Conservation (phyloP, 768 basidiomycete species). For the Leccinellum rugosiceps region DNA sequence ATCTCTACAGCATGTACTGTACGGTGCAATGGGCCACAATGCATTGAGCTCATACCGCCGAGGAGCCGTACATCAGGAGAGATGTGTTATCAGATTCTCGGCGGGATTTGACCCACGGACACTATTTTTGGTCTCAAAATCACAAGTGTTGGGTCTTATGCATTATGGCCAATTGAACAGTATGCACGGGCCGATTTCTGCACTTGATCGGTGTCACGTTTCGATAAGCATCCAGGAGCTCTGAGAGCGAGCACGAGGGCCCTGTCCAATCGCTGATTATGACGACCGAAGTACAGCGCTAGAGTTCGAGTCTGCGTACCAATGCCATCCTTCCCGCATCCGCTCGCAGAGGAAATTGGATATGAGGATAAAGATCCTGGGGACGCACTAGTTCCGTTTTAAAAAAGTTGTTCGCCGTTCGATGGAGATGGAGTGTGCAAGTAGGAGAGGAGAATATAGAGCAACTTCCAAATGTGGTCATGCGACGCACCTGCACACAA, state of each 20-base stretch:
- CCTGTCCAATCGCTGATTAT: background rate
- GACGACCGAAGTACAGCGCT: background rate
- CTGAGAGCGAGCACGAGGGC: background rate
- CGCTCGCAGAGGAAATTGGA: too few relatives aligned
- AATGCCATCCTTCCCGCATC: too few relatives aligned
- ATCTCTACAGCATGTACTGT: background rate
- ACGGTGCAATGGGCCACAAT: background rate
- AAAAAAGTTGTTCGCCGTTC: too few relatives aligned
- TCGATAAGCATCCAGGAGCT: background rate
- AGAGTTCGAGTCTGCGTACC: background rate
- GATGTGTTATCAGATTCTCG: background rate
- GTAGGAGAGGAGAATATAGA: too few relatives aligned
- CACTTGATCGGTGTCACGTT: background rate
- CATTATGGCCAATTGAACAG: background rate
- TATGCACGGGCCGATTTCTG: background rate
- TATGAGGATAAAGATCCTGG: too few relatives aligned
- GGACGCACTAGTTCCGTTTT: too few relatives aligned
- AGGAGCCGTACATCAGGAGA: background rate
- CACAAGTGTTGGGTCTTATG: background rate
- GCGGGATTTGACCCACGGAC: background rate
- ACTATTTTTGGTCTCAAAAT: background rate
- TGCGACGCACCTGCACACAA: too few relatives aligned
- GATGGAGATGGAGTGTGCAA: too few relatives aligned
- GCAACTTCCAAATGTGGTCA: too few relatives aligned
- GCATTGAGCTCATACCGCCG: background rate